Percentiles rank a stretch among this genome's conserved stretches.
phyloP scores from a whole-genome alignment of 2,329 filamentous ascomycete species.

The Colletotrichum cordylinicola region DNA sequence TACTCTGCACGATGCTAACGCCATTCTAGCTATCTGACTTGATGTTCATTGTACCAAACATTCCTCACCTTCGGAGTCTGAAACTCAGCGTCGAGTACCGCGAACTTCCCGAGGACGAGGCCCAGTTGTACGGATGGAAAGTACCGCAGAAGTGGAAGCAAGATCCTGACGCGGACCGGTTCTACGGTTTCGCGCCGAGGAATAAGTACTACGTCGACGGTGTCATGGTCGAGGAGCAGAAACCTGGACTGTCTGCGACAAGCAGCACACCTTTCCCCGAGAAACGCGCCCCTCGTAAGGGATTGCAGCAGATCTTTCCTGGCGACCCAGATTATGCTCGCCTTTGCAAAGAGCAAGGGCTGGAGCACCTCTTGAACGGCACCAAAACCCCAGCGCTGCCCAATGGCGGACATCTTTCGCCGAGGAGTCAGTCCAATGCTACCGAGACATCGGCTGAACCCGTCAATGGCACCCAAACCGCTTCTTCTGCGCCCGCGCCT shows the following conservation, averaged over 20 bases:
- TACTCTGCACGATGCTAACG: constrained; percentile 16
- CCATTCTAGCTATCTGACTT: constrained; percentile 62
- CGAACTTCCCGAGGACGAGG: constrained; percentile 61
- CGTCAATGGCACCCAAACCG: constrained; percentile 2
- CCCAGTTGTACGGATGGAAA: constrained; percentile 45
- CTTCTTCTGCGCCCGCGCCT: neutral
- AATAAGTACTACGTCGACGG: constrained; percentile 66
- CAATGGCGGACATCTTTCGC: constrained; percentile 55
- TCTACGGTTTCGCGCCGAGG: constrained; percentile 59
- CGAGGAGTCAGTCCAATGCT: constrained; percentile 38
- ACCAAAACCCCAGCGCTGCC: constrained; percentile 47
- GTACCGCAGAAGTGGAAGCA: constrained; percentile 61
- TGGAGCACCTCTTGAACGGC: constrained; percentile 57
- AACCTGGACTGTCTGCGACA: constrained; percentile 49
- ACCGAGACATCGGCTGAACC: constrained; percentile 11
- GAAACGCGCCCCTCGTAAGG: constrained; percentile 58
- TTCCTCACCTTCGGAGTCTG: constrained; percentile 63
- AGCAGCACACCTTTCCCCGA: constrained; percentile 62
- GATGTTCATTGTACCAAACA: constrained; percentile 61
- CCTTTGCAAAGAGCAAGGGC: constrained; percentile 62
- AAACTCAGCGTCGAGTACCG: constrained; percentile 64
- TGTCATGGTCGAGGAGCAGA: constrained; percentile 55
- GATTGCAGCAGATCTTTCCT: constrained; percentile 57
- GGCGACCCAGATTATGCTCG: constrained; percentile 63
- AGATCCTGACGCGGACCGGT: constrained; percentile 60